phyloP scores from a whole-genome alignment of 495 filamentous ascomycete genomes.

The Aspergillus sclerotiicarbonarius region DNA sequence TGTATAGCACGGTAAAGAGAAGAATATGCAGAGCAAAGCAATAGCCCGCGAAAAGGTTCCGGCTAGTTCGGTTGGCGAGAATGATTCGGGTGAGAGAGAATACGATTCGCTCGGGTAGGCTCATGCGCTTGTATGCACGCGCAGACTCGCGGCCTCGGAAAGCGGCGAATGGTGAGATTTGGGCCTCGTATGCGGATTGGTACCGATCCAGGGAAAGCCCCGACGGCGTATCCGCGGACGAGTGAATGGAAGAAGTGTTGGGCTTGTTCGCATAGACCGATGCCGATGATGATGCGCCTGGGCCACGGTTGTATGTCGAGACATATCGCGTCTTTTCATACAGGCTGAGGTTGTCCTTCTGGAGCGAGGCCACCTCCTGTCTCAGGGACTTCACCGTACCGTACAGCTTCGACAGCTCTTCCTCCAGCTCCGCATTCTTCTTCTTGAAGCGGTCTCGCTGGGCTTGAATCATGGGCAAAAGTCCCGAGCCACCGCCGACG shows the following conservation, averaged over 20 bases:
- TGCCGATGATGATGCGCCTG: conserved; percentile 63
- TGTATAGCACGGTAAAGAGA: conserved; percentile 82
- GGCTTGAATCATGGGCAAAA: conserved; percentile 96
- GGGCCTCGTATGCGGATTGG: conserved; percentile 88
- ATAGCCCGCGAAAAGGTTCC: conserved; percentile 95
- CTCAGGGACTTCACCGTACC: conserved; percentile 79
- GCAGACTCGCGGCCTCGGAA: conserved; percentile 90
- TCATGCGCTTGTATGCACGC: conserved; percentile 94
- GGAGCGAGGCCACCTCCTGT: conserved; percentile 86
- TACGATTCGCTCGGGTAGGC: conserved; percentile 80
- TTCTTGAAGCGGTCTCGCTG: conserved; percentile 98
- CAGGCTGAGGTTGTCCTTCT: conserved; percentile 93
- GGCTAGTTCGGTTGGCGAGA: conserved; percentile 81
- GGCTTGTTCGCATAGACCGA: conserved; percentile 70
- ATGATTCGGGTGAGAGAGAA: conserved; percentile 90
- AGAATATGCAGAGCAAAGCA: conserved; percentile 85
- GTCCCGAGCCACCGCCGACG: conserved; percentile 80
- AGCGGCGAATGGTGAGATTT: conserved; percentile 91
- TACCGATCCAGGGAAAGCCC: conserved; percentile 81
- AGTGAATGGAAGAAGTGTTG: conserved; percentile 68
- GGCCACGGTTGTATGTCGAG: conserved; percentile 78
- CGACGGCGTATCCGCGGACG: conserved; percentile 57
- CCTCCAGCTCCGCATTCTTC: conserved; percentile 86
- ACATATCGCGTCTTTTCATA: conserved; percentile 99
- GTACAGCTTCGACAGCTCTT: conserved; percentile 82